phyloP scores from a whole-genome alignment of 768 basidiomycete genomes.

The Suillus weaverae region DNA sequence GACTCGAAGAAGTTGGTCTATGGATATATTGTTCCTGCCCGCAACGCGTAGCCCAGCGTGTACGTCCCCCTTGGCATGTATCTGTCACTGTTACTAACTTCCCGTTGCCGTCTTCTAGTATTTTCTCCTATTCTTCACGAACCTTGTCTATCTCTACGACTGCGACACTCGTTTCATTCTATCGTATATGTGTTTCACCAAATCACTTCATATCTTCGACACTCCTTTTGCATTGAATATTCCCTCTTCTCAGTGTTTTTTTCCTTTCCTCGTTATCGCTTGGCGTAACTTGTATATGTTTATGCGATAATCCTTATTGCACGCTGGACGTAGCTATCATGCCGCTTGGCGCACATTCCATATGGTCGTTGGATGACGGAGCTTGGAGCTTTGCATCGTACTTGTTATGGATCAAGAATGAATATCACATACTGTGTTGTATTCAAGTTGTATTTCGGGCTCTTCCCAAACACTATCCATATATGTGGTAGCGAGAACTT shows the following conservation, averaged over 20 bases:
- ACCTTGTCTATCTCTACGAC: background rate
- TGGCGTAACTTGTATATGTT: background rate
- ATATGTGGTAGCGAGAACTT: no score
- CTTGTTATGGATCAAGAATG: no score
- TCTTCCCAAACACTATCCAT: no score
- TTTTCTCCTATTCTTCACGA: background rate
- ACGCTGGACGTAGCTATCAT: background rate
- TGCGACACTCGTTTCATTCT: background rate
- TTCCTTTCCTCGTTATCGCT: background rate
- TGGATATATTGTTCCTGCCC: background rate
- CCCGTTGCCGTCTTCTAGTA: background rate
- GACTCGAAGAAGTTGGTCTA: background rate
- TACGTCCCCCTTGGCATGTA: background rate
- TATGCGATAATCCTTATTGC: background rate
- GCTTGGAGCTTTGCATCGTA: no score
- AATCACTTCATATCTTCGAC: background rate
- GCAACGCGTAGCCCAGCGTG: background rate
- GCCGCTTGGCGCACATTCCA: background rate
- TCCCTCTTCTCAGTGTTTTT: background rate
- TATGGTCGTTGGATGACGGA: no score
- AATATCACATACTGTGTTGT: no score
- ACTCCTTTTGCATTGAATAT: background rate
- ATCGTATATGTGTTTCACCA: background rate
- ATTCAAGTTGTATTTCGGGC: no score
- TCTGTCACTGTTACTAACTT: background rate